phyloP scores from a whole-genome alignment of 2,329 filamentous ascomycete species.

The Rachicladosporium sp. region DNA sequence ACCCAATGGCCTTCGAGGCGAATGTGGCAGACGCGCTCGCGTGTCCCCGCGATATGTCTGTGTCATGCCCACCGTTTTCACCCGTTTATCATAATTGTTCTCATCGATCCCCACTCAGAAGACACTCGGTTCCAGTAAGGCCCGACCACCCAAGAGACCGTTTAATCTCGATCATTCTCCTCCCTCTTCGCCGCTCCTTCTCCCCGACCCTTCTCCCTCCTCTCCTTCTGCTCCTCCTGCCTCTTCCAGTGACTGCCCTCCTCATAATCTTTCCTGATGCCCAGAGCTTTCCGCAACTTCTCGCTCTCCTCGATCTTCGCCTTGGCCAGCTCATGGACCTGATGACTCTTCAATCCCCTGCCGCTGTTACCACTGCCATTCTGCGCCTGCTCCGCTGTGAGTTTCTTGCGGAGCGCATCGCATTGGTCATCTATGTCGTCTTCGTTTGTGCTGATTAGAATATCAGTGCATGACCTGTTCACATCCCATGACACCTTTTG shows the following conservation, averaged over 20 bases:
- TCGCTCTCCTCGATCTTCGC: constrained; percentile 96
- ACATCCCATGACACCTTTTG: too few relatives aligned
- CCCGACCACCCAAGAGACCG: too few relatives aligned
- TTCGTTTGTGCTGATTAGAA: constrained; percentile 53
- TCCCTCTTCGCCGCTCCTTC: background rate
- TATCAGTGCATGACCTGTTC: background rate
- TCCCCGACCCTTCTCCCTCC: background rate
- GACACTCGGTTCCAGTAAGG: too few relatives aligned
- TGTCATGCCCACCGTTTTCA: too few relatives aligned
- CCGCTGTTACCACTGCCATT: constrained; percentile 30
- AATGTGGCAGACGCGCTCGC: too few relatives aligned
- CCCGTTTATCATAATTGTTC: too few relatives aligned
- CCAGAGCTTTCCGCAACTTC: constrained; percentile 69
- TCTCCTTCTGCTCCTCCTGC: constrained; percentile 52
- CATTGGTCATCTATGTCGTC: constrained; percentile 79
- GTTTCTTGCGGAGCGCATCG: constrained; percentile 51
- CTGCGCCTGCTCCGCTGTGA: constrained; percentile 45
- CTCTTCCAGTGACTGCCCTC: constrained; percentile 77
- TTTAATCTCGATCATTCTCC: constrained; percentile 1
- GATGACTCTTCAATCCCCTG: constrained; percentile 69
- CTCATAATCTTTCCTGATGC: constrained; percentile 74
- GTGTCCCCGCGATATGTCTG: too few relatives aligned
- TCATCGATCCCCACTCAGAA: too few relatives aligned
- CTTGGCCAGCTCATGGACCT: constrained; percentile 90
- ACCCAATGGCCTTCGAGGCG: too few relatives aligned